Evolutionary conservation across 106 monocot species (phyloP).

Genomic region (Xerophyta viscosa): DNA sequence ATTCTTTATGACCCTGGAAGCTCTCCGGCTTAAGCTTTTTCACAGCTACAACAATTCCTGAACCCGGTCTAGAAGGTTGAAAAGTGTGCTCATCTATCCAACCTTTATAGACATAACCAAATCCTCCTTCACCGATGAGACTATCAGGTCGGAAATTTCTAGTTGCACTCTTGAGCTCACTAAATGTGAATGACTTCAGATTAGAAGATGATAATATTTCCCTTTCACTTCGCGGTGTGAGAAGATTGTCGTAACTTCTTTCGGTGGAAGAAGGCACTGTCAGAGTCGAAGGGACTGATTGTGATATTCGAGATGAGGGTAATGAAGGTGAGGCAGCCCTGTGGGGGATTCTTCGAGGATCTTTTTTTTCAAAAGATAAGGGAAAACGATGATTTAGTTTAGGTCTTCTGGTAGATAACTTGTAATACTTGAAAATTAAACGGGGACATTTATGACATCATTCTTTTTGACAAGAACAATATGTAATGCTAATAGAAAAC

Average conservation of each 20-base stretch:
- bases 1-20: constrained; percentile 93
- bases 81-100: constrained; percentile 77
- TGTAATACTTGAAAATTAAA: neutral
- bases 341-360: constrained; percentile 28
- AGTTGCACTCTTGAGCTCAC: constrained; percentile 63
- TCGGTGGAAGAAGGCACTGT: constrained; percentile 37
- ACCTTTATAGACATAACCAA: constrained; percentile 86
- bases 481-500: too few species aligned
- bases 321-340: constrained; percentile 30
- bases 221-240: constrained; percentile 54
- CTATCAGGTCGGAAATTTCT: constrained; percentile 75
- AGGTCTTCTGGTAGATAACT: neutral
- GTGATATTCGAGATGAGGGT: constrained; percentile 23
- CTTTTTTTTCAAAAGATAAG: constrained; percentile 14
- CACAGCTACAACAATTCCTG: constrained; percentile 72
- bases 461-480: neutral
- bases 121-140: constrained; percentile 86
- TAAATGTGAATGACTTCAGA: constrained; percentile 63
- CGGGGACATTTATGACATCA: neutral
- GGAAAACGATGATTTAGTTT: neutral
- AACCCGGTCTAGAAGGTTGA: constrained; percentile 52
- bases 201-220: constrained; percentile 76
- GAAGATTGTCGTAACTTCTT: constrained; percentile 25
- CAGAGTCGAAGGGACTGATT: constrained; percentile 34
- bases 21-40: constrained; percentile 96